Conservation (phyloP, 1,139 yeast species). For the Pichia sp. region DNA sequence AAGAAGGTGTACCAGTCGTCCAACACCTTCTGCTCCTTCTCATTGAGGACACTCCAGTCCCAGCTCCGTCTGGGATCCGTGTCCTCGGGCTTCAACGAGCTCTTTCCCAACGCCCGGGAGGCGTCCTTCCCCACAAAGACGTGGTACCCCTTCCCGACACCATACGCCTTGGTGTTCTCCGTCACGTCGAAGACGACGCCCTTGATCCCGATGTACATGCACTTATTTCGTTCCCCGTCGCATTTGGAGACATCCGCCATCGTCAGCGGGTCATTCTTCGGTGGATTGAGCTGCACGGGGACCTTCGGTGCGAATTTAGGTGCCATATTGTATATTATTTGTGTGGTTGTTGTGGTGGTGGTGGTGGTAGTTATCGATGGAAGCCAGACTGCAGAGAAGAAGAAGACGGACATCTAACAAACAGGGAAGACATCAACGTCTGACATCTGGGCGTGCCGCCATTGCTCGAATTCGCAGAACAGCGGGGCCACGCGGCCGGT, state of each 20-base stretch:
- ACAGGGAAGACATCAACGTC: no score
- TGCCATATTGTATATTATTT: no score
- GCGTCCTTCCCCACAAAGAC: conserved; percentile 77
- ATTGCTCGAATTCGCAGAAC: no score
- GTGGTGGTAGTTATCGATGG: no score
- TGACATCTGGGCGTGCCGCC: no score
- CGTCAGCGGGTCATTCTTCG: conserved; percentile 37
- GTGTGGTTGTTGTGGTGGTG: no score
- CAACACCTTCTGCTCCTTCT: conserved; percentile 47
- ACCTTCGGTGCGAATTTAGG: conserved; percentile 45
- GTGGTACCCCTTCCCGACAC: conserved; percentile 73
- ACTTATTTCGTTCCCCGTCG: conserved; percentile 16
- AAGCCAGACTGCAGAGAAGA: no score
- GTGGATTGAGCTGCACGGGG: conserved; percentile 48
- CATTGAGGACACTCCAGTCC: conserved; percentile 50
- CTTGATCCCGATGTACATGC: conserved; percentile 66
- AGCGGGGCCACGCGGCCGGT: no score
- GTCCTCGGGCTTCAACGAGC: conserved; percentile 49
- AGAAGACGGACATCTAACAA: no score
- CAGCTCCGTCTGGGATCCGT: conserved; percentile 38
- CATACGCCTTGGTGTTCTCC: conserved; percentile 61
- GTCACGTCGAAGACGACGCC: conserved; percentile 81
- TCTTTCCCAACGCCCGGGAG: conserved; percentile 64
- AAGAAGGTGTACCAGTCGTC: conserved; percentile 62
- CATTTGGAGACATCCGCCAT: conserved; percentile 12